Evolutionary conservation across 495 filamentous ascomycete genomes (phyloP), one percentile per base, ranked within the genome.

Genomic region (Hypoxylon perforatum): DNA sequence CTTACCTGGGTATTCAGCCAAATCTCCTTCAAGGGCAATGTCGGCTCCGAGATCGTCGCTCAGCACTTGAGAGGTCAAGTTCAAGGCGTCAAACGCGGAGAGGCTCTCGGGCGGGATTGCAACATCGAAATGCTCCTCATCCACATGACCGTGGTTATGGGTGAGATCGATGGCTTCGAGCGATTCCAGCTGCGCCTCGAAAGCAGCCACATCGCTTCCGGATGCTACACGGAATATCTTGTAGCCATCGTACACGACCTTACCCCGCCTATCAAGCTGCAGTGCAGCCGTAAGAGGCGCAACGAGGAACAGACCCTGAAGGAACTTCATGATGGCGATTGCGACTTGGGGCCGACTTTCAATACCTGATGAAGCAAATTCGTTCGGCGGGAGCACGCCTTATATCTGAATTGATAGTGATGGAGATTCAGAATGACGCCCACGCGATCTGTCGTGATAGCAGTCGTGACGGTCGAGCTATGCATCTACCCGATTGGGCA

Each of bases 31-130:
- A 14, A 74, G 72, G 15, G 72, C 73, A 56, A 86, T 83, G 28
- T 78, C 73, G 35, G 59, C 71, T 19, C 83, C 82, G 10, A 86
- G 75, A 58, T 86, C 74, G 19, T 82, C 77, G 59, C 81, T 75
- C 65, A 85, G 76, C 21, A 80, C 67, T 28, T 76, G 50, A 36
- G 73, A 72, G 21, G 77, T 67, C 35, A 80, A 61, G 41, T 76
- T 76, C 51, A 71, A 58, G 17, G 68, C 59, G 54, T 81, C 65
- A 36, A 84, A 85, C 10, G 68, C 72, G 17, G 70, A 50, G 50
- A 83, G 60, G 44, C 76, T 75, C 48, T 76, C 72, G 3, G 76
- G 76, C 1, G 80, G 71, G 21, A 85, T 73, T 17, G 79, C 80
- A 18, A 86, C 61, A 64, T 85, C 73, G 39, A 73, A 69, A 15